Base-by-base conservation (phyloP, 2,329 filamentous ascomycete species). In the Trichoderma arundinaceum region DNA sequence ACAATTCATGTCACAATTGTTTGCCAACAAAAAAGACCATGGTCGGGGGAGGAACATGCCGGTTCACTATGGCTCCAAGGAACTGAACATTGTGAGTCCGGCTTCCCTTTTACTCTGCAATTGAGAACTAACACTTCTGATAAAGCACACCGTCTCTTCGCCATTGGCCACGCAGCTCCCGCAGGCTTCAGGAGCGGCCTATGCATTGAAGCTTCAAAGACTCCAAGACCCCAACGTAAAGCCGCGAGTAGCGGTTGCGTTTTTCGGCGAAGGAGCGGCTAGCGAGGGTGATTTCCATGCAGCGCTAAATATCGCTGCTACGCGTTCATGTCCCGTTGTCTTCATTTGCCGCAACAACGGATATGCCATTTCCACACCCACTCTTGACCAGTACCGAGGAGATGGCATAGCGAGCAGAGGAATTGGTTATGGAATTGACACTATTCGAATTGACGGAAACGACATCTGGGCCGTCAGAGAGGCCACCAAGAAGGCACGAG, bases 301-400 rank as follows among this genome's bases (percentile, higher is more conserved):
- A 0, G 94, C 92, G 0, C 82, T 97, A 51, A 97, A 97, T 76
- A 94, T 97, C 68, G 94, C 93, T 5, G 92, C 94, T 0, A 97
- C 93, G 0, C 83, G 92, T 32, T 89, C 90, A n/a, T 95, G 92
- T 69, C 94, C 93, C 0, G 90, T 94, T 3, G 83, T 97, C 59
- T 97, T 96, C 80, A 89, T 97, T 69, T 97, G 94, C 79, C 87
- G 94, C 44, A 97, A 97, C 79, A 97, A 97, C 74, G 93, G 93
- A 1, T 97, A 92, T 74, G 92, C 93, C 19, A 97, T 97, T 70
- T 92, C 90, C 0, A 97, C 93, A 0, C 92, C 93, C 0, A 96
- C 92, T 0, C 81, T 94, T 10, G 94, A 97, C 72, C 93, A 97
- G 73, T 97, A 97, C 76, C 88, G 92, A 1, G 94, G 93, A 12